Percentiles rank a stretch among this genome's conserved stretches.
Conservation (phyloP, 768 basidiomycete genomes). For the Phaeotremella skinneri region DNA sequence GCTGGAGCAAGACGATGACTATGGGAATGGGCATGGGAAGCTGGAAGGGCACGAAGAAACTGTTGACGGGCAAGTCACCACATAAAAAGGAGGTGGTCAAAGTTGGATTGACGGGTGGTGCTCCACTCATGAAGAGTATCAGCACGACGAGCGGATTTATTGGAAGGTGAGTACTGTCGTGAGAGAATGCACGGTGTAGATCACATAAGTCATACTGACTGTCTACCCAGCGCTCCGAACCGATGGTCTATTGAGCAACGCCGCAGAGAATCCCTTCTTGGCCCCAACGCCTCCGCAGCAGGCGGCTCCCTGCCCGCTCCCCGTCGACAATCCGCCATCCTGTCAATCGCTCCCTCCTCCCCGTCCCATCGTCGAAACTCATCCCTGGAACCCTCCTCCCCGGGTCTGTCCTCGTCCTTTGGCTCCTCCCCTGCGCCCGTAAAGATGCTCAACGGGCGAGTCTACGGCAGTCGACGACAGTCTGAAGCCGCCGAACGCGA, state of each 20-base stretch:
- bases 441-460: constrained; percentile 76
- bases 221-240: constrained; percentile 39
- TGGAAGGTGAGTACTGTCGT: constrained; percentile 36
- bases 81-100: not conserved
- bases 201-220: constrained; percentile 2
- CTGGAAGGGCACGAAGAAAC: constrained; percentile 51
- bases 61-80: constrained; percentile 47
- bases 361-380: constrained; percentile 36
- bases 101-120: constrained; percentile 24
- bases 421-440: constrained; percentile 35
- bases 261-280: constrained; percentile 36
- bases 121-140: constrained; percentile 48
- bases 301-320: constrained; percentile 18
- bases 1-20: constrained; percentile 42
- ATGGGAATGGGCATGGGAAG: constrained; percentile 27
- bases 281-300: constrained; percentile 14
- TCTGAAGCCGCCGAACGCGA: constrained; percentile 38
- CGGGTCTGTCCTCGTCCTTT: constrained; percentile 4
- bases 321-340: constrained; percentile 7
- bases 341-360: constrained; percentile 4
- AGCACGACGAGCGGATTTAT: constrained; percentile 48
- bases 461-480: constrained; percentile 61
- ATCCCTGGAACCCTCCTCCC: constrained; percentile 43
- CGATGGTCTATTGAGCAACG: constrained; percentile 40
- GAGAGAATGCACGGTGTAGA: not conserved